phyloP scores from a whole-genome alignment of 805 yeast species.

The Metschnikowia proteae region DNA sequence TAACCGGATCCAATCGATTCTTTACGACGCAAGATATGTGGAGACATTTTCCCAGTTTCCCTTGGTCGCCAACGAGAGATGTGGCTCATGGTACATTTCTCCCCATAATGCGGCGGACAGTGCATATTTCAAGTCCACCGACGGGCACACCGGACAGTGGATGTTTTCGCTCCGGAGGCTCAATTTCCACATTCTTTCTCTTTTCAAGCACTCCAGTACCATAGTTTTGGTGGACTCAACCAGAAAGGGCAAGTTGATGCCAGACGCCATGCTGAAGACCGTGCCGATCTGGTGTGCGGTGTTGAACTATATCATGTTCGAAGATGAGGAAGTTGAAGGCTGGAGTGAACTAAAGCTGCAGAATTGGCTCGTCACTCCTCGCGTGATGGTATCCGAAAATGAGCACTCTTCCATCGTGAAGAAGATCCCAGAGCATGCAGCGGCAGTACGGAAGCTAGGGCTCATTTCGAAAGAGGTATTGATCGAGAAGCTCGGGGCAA shows the following conservation, averaged over 20 bases:
- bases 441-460: slow-evolving; percentile 38
- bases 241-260: slow-evolving; percentile 76
- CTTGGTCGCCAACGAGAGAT: slow-evolving; percentile 71
- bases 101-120: slow-evolving; percentile 41
- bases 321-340: slow-evolving; percentile 14
- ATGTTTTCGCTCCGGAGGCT: slow-evolving; percentile 67
- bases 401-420: slow-evolving; percentile 52
- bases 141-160: slow-evolving; percentile 86
- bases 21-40: slow-evolving; percentile 14
- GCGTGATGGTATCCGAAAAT: slow-evolving; percentile 49
- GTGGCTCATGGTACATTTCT: slow-evolving; percentile 81
- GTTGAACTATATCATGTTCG: slow-evolving; percentile 52
- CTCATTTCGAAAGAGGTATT: slow-evolving; percentile 35
- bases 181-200: slow-evolving; percentile 64
- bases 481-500: slow-evolving; percentile 22
- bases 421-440: slow-evolving; percentile 47
- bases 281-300: slow-evolving; percentile 92
- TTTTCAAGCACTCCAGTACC: slow-evolving; percentile 43
- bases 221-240: slow-evolving; percentile 76
- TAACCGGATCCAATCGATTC: slow-evolving; percentile 65
- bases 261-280: slow-evolving; percentile 84
- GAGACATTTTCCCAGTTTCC: slow-evolving; percentile 32
- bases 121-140: slow-evolving; percentile 84
- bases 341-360: slow-evolving; percentile 6
- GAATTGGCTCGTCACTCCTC: slow-evolving; percentile 47